Conservation (phyloP, 768 basidiomycete species). For the Lyophyllum shimeji region DNA sequence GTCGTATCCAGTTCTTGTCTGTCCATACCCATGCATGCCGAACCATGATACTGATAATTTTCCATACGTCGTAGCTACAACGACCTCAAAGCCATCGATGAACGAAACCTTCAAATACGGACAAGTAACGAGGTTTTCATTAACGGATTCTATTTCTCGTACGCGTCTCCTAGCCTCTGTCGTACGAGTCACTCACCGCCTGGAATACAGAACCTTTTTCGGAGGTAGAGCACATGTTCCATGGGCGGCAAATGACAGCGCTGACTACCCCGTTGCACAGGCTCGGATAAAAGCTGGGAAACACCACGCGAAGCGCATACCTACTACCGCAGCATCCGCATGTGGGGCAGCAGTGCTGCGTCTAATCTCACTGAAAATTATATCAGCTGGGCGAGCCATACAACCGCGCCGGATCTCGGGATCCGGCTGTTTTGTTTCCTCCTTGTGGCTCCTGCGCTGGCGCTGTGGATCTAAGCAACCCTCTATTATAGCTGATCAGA, state of each 20-base stretch:
- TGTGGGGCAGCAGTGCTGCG: conserved; percentile 57
- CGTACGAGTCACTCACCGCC: background rate
- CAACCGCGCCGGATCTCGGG: background rate
- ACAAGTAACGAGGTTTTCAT: conserved; percentile 46
- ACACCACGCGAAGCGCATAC: conserved; percentile 66
- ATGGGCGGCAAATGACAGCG: conserved; percentile 9
- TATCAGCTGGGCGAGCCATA: conserved; percentile 22
- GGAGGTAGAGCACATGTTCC: conserved; percentile 51
- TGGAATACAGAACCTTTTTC: conserved; percentile 66
- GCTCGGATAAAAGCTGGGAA: conserved; percentile 70
- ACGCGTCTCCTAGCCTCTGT: conserved; percentile 22
- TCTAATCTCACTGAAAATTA: conserved; percentile 45
- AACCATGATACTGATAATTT: background rate
- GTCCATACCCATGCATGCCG: conserved; percentile 26
- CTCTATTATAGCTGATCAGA: no score
- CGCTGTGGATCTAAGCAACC: conserved; percentile 2
- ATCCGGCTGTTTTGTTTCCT: background rate
- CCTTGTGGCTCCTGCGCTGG: conserved; percentile 3
- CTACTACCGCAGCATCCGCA: conserved; percentile 73
- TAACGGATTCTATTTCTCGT: conserved; percentile 82
- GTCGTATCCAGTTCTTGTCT: conserved; percentile 67
- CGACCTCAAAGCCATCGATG: conserved; percentile 58
- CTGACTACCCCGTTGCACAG: conserved; percentile 25
- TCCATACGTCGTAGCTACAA: conserved; percentile 54
- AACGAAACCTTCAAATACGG: conserved; percentile 65